A percentile compares a stretch with the other conserved stretches of the same genome.
These are phyloP conservation scores for Chytriomyces sp. DNA, from an alignment of 192 early-diverging fungal species.

Conservation along the genomic window DNA sequence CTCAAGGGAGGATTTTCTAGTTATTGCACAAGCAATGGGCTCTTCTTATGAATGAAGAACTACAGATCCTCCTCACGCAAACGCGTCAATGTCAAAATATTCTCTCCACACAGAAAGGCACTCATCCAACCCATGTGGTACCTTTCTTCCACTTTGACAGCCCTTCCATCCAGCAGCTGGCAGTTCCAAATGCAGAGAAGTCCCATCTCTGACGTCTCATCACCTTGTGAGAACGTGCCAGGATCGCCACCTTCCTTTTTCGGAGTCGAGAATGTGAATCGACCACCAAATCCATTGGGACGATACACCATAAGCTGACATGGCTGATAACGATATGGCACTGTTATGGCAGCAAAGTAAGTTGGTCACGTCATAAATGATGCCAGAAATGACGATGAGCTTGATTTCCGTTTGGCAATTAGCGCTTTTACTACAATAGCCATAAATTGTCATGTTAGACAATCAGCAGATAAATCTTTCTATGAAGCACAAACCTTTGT, in stretches of 20 bases:
- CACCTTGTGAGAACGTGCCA: no score
- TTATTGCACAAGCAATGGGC: neutral
- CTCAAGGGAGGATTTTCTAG: neutral
- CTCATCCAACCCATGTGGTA: no score
- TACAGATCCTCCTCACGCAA: no score
- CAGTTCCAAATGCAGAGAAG: no score
- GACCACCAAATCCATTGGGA: neutral
- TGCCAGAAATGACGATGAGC: conserved; percentile 75
- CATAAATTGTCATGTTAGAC: neutral
- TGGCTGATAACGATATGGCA: neutral
- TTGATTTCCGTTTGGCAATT: conserved; percentile 69
- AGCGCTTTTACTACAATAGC: conserved; percentile 54
- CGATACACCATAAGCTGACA: neutral
- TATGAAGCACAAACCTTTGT: conserved; percentile 37
- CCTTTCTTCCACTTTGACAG: no score
- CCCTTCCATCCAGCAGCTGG: no score
- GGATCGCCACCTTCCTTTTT: no score
- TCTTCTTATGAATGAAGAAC: no score
- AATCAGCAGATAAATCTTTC: neutral
- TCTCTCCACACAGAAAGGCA: no score
- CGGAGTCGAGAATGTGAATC: neutral
- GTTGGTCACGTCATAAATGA: conserved; percentile 77
- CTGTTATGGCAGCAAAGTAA: conserved; percentile 33
- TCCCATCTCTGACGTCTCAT: no score
- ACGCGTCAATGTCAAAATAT: no score